Base-by-base conservation (phyloP, 345 rosid genomes). In the Angophora floribunda region DNA sequence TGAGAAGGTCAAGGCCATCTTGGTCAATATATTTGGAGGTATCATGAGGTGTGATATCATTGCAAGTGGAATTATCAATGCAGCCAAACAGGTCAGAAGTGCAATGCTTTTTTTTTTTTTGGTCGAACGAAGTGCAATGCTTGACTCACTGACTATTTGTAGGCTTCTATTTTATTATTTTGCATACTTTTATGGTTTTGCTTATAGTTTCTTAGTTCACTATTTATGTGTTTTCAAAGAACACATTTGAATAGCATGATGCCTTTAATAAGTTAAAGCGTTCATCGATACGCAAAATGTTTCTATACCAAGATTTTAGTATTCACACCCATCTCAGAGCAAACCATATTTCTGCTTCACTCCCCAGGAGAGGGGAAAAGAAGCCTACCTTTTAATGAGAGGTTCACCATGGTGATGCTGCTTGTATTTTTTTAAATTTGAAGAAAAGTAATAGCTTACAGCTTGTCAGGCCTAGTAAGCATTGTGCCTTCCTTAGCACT, bases 31-130 rank as follows among this genome's bases (percentile, higher is more conserved):
- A 89, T 98, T 98, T 85, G 99, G 99, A 61, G 99, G 99, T 86
- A 98, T 98, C 86, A 98, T 98, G 99, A 96, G 95, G 89, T 98
- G 99, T 89, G 99, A 98, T 91, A 97, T 98, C 92, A 98, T 98
- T 85, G 99, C 99, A 3, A 97, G 98, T 89, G 99, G 99, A 88
- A 98, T 98, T 32, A 98, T 97, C 89, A 98, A 98, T 93, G 99
- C 99, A 88, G 99, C 99, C 82, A 97, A 97, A 94, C 97, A 89
- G 91, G 99, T 98, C 90, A 93, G 95, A 65, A 84, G 80, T 47
- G 32, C 88, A 32, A 63, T 85, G 24, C 28, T 59, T 36, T 36
- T 36, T 36, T 36, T 36, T 36, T 36, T 36, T 36, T 36, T 36
- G 41, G 41, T 36, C 41, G 41, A 36, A 36, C 41, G 95, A 65